phyloP scores from a whole-genome alignment of 2,329 filamentous ascomycete species.

The Aspergillus piperis region DNA sequence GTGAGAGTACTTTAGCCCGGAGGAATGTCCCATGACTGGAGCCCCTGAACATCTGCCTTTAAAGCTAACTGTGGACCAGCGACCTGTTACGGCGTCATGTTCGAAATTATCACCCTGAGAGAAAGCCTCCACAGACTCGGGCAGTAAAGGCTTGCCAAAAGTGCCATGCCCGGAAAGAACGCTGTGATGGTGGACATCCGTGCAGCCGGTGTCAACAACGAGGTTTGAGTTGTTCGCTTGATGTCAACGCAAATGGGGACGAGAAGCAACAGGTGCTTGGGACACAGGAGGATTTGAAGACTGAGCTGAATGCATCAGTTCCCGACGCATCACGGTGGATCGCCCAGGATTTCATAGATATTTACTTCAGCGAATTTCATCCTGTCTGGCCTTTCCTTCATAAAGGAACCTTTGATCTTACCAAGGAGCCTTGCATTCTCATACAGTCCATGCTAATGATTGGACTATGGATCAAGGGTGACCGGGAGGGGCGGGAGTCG shows the following conservation, averaged over 20 bases:
- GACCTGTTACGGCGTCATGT: constrained; percentile 27
- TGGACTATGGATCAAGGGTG: constrained; percentile 28
- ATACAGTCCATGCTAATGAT: constrained; percentile 30
- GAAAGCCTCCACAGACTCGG: constrained; percentile 14
- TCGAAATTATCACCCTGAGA: constrained; percentile 18
- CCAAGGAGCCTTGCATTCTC: constrained; percentile 27
- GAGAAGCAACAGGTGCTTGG: not conserved
- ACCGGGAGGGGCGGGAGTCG: constrained; percentile 16
- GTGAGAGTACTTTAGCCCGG: no score
- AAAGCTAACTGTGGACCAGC: constrained; percentile 11
- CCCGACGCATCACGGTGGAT: constrained; percentile 12
- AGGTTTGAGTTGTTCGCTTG: constrained; percentile 3
- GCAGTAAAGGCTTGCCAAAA: constrained; percentile 17
- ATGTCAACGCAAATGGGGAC: not conserved
- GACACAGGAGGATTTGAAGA: not conserved
- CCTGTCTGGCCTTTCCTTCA: constrained; percentile 31
- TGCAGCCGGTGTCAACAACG: constrained; percentile 19
- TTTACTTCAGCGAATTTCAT: constrained; percentile 30
- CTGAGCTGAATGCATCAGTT: not conserved
- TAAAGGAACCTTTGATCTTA: constrained; percentile 22
- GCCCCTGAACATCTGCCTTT: no score
- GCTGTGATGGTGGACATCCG: constrained; percentile 18
- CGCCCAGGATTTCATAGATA: constrained; percentile 23
- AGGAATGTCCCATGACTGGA: no score
- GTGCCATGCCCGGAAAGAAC: constrained; percentile 21